A percentile compares a stretch with the other conserved stretches of the same genome.
phyloP scores from a whole-genome alignment of 1,284 basidiomycete species.

The Trametes pubescens region DNA sequence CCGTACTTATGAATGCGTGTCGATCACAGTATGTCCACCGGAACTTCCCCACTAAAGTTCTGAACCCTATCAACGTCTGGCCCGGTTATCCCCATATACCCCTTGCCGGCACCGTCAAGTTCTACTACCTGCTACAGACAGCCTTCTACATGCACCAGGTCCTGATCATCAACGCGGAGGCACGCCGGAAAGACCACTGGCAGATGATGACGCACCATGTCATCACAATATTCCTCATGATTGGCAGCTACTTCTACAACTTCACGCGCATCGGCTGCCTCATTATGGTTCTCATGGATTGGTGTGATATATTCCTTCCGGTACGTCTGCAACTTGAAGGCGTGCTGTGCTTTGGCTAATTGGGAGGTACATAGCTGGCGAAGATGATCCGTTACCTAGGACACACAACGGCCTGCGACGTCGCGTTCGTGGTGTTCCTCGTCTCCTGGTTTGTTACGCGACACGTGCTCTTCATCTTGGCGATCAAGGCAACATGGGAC shows the following conservation, averaged over 20 bases:
- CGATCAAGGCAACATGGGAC: conserved; percentile 72
- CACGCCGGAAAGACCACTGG: conserved; percentile 88
- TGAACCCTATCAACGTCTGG: conserved; percentile 82
- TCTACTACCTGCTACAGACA: conserved; percentile 92
- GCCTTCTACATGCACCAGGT: conserved; percentile 95
- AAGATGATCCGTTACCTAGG: conserved; percentile 94
- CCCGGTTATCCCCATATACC: conserved; percentile 83
- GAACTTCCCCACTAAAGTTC: conserved; percentile 72
- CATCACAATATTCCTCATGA: conserved; percentile 86
- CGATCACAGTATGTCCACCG: conserved; percentile 76
- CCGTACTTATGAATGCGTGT: conserved; percentile 9
- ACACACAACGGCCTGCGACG: conserved; percentile 75
- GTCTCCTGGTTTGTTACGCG: conserved; percentile 91
- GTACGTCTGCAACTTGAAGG: conserved; percentile 57
- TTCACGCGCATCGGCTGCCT: conserved; percentile 90
- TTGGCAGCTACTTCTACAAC: conserved; percentile 82
- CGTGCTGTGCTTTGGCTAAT: conserved; percentile 9
- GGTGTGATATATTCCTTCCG: conserved; percentile 90
- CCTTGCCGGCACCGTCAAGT: conserved; percentile 82
- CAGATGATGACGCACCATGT: conserved; percentile 98
- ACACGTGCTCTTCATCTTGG: conserved; percentile 79
- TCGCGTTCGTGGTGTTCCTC: conserved; percentile 84
- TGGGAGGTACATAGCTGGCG: conserved; percentile 69
- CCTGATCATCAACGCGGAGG: conserved; percentile 94
- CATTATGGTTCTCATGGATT: conserved; percentile 93